These are phyloP conservation scores for Corinectria fuckeliana DNA, from an alignment of 2,329 filamentous ascomycete species.

Conservation along the genomic window DNA sequence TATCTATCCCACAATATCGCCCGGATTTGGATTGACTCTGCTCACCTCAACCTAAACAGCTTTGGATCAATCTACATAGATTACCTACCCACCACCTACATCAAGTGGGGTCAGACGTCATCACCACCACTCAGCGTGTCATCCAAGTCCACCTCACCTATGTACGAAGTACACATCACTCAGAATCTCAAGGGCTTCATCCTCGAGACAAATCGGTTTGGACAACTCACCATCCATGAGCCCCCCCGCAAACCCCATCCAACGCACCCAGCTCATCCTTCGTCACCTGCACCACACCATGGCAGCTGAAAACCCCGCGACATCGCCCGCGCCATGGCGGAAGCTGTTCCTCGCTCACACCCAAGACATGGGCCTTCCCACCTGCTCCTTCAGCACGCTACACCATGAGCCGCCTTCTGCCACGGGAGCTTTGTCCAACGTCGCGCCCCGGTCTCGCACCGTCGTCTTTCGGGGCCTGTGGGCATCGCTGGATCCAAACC, in stretches of 20 bases:
- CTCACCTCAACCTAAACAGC: too few species aligned
- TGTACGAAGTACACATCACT: too few species aligned
- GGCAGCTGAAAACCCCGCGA: constrained; percentile 22
- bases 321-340: constrained; percentile 59
- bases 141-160: constrained; percentile 5
- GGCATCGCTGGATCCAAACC: constrained; percentile 73
- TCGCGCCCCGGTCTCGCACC: constrained; percentile 69
- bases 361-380: constrained; percentile 52
- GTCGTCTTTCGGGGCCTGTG: constrained; percentile 90
- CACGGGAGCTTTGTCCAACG: constrained; percentile 49
- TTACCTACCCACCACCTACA: too few species aligned
- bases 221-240: constrained; percentile 25
- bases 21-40: too few species aligned
- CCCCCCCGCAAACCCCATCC: constrained; percentile 17
- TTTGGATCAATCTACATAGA: too few species aligned
- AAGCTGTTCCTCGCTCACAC: constrained; percentile 59
- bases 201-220: neutral
- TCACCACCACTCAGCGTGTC: neutral
- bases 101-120: constrained; percentile 8
- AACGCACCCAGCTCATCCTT: constrained; percentile 38
- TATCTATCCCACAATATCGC: too few species aligned
- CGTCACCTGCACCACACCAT: constrained; percentile 41
- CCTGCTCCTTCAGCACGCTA: constrained; percentile 59
- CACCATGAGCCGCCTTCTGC: constrained; percentile 47
- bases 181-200: neutral